These are phyloP conservation scores for Limonium bicolor DNA, from an alignment of 148 eudicot genomes.

Conservation along the genomic window DNA sequence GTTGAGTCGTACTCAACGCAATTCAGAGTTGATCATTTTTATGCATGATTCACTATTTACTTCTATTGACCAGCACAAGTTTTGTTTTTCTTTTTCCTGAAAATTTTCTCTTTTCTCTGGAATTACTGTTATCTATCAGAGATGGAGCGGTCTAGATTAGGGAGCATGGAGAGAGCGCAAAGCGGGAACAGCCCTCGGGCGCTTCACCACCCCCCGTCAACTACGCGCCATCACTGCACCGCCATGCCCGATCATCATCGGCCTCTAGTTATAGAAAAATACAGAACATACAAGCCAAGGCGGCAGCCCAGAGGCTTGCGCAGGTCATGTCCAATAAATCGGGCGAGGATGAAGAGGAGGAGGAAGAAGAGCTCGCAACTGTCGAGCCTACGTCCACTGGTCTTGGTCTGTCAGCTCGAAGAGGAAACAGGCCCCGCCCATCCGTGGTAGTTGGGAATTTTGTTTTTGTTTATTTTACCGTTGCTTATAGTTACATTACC, in stretches of 20 bases:
- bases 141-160: conserved; percentile 33
- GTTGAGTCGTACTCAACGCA: too few relatives aligned
- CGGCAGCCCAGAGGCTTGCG: conserved; percentile 78
- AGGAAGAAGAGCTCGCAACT: conserved; percentile 56
- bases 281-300: conserved; percentile 44
- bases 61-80: too few relatives aligned
- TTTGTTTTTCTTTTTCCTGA: too few relatives aligned
- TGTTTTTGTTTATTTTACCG: background rate
- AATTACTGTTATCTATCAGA: background rate
- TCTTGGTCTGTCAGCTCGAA: conserved; percentile 43
- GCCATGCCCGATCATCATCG: conserved; percentile 39
- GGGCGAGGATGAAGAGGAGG: conserved; percentile 41
- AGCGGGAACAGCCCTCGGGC: conserved; percentile 15
- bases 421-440: conserved; percentile 34
- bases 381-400: conserved; percentile 31
- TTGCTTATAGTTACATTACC: background rate
- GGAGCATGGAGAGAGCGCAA: conserved; percentile 17
- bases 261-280: conserved; percentile 18
- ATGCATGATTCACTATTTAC: too few relatives aligned
- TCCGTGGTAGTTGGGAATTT: conserved; percentile 27
- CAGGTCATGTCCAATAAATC: conserved; percentile 54
- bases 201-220: too few relatives aligned
- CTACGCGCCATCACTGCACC: conserved; percentile 25
- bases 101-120: background rate
- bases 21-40: too few relatives aligned